Evolutionary conservation across 768 basidiomycete genomes (phyloP), one percentile per base, ranked within the genome.

Genomic region (Suillus lakei): DNA sequence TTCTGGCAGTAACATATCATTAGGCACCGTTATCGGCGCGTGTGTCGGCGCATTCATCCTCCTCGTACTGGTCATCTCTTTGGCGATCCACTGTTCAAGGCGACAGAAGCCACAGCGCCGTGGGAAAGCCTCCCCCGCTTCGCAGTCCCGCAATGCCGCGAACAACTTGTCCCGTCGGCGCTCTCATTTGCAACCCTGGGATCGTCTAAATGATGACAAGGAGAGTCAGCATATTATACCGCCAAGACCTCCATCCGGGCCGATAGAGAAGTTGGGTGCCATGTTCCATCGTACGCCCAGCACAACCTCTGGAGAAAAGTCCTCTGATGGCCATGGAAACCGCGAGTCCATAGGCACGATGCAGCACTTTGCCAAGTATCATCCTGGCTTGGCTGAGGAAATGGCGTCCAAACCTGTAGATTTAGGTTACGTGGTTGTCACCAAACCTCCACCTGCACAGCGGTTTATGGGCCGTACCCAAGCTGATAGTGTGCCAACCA

Each of bases 281-380:
- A 87, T 89, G 87, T 89, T 91, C 80, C 86, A 88, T 70, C 81
- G 85, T 44, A 73, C 81, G 0, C 83, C 83, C 5, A 89, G 87
- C 71, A 77, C 85, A 44, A 79, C 82, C 50, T 88, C 88, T 18
- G 82, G 77, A 9, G 85, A 84, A 65, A 77, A 75, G 41, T 82
- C 83, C 9, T 71, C 70, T 2, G 82, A 84, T 5, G 80, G 82
- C 41, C 76, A 79, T 56, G 69, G 67, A 34, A 64, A 67, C 41
- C 73, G 74, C 8, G 76, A 76, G 44, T 75, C 75, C 5, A 55
- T 78, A 5, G 72, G 75, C 12, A 71, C 77, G 4, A 72, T 76
- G 73, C 74, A 68, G 48, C 67, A 87, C 23, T 90, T 89, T 72
- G 84, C 84, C 32, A 85, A 85, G 66, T 90, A 89, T 69, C 86